These are phyloP conservation scores for Ceratopteris richardii DNA, from an alignment of 75 land plant genomes.

Conservation along the genomic window DNA sequence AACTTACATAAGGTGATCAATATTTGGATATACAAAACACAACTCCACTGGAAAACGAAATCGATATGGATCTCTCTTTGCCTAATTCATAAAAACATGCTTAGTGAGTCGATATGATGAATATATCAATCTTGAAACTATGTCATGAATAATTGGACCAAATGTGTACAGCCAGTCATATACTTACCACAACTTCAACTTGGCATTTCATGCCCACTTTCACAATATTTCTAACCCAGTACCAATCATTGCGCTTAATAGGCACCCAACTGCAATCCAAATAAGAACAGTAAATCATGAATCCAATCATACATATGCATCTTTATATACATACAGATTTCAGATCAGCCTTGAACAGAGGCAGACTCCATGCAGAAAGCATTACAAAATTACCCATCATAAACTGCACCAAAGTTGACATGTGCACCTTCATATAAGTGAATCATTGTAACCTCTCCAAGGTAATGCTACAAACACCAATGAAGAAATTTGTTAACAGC, in stretches of 20 bases:
- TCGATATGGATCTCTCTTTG: conserved; percentile 98
- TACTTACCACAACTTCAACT: conserved; percentile 90
- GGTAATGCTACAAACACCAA: conserved; percentile 69
- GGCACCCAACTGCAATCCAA: conserved; percentile 83
- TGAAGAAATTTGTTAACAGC: too few relatives aligned
- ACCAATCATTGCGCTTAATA: conserved; percentile 96
- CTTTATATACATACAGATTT: too few relatives aligned
- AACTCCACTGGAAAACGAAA: conserved; percentile 95
- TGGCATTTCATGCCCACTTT: conserved; percentile 91
- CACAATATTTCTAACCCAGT: conserved; percentile 78
- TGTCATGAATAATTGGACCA: background rate
- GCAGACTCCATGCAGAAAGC: too few relatives aligned
- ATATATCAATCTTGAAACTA: too few relatives aligned
- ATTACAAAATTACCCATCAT: conserved; percentile 70
- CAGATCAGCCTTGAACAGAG: too few relatives aligned
- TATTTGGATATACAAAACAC: conserved; percentile 92
- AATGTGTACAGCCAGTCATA: background rate
- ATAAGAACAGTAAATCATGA: too few relatives aligned
- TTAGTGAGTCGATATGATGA: too few relatives aligned
- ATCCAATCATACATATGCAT: too few relatives aligned
- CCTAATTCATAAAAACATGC: too few relatives aligned
- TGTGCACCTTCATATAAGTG: conserved; percentile 92
- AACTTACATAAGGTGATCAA: conserved; percentile 87
- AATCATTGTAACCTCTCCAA: conserved; percentile 66
- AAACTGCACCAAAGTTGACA: conserved; percentile 90